Base-by-base conservation (phyloP, 2,329 filamentous ascomycete genomes). In the Aureobasidium musti region DNA sequence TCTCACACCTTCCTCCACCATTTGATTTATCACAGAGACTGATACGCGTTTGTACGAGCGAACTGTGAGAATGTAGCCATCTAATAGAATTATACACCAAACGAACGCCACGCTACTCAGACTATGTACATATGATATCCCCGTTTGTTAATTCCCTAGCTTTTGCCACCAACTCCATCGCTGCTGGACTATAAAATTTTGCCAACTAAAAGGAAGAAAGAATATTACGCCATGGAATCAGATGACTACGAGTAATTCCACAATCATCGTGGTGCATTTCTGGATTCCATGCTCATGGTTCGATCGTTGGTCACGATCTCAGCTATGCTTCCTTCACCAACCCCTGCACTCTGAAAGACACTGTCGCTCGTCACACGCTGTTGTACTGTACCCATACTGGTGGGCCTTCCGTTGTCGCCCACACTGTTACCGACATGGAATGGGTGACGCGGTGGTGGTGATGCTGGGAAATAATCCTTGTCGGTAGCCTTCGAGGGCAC, bases 361-460 rank as follows among this genome's bases (percentile, higher is more conserved):
- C 54, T 67, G 33, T 67, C 67, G 21, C 68, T 64, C 21, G 66
- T 68, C 43, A 67, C 49, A 26, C 54, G 53, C 21, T 69, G 68
- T 26, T 63, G 53, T n/a, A 68, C 68, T 13, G 60, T 41, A 6
- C 68, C 68, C 43, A 68, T 59, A 53, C 68, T 69, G 7, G 67
- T 67, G 8, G 68, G 68, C 23, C 68, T 47, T 17, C 65, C 67
- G 5, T 21, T 49, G 14, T 49, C 35, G 30, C 52, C 41, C 52
- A 43, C 41, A 11, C 39, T 49, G 30, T 57, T 57, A 17, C 41
- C 30, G 41, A 43, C 52, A 39, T 49, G 50, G 43, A 49, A 65
- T n/a, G 52, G 63, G 17, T 65, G 63, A 23, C 50, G 53, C 3
- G 35, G 50, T 17, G 35, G 63, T 23, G 49, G 45, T 23, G 28